These are phyloP conservation scores for Knoxia roxburghii DNA, from an alignment of 257 asterid species.

Conservation along the genomic window DNA sequence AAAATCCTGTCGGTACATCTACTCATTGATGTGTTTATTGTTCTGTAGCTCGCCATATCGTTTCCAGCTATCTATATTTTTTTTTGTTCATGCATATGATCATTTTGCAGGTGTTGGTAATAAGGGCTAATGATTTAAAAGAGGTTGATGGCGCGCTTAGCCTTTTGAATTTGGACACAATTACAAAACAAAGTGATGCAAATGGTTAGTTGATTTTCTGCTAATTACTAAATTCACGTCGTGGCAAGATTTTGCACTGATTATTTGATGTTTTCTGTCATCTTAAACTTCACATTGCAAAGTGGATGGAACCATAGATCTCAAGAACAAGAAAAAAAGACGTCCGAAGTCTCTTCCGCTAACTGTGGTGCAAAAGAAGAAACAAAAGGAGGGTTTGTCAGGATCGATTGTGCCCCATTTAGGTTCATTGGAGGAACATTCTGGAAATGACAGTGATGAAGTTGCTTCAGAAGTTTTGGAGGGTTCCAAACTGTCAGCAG, in stretches of 20 bases:
- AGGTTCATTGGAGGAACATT: constrained; percentile 22
- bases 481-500: constrained; percentile 15
- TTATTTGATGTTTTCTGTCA: neutral
- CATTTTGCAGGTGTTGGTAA: constrained; percentile 43
- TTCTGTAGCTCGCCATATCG: neutral
- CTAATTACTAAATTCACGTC: neutral
- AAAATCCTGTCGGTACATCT: neutral
- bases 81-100: constrained; percentile 4
- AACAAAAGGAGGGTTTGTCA: constrained; percentile 16
- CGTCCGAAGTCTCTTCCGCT: constrained; percentile 31
- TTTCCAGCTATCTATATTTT: neutral
- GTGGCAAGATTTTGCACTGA: constrained; percentile 6
- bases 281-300: neutral
- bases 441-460: constrained; percentile 34
- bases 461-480: constrained; percentile 33
- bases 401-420: constrained; percentile 2
- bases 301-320: constrained; percentile 21
- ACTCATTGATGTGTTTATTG: neutral
- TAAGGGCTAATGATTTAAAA: constrained; percentile 64
- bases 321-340: constrained; percentile 13
- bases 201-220: constrained; percentile 38
- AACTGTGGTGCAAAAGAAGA: constrained; percentile 28
- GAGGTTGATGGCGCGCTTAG: constrained; percentile 95
- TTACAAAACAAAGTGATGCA: constrained; percentile 54
- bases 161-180: constrained; percentile 68